Base-by-base conservation (phyloP, 2,329 filamentous ascomycete species). In the Xylaria sp. region DNA sequence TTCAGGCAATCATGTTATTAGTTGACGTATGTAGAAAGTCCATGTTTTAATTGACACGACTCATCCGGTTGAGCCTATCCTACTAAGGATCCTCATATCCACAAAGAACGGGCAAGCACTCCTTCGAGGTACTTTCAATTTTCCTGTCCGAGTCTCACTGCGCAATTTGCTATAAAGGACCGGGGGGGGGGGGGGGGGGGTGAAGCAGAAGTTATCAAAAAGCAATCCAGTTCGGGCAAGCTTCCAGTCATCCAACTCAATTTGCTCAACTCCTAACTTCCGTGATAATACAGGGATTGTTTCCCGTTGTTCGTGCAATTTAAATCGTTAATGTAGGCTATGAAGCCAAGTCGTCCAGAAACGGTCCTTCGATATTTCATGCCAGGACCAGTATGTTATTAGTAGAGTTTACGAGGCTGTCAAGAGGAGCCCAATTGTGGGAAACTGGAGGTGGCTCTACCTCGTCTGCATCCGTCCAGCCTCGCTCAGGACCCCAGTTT, bases 401-500 rank as follows among this genome's bases (percentile, higher is more conserved):
- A 40, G 57, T 65, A 33, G 65, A 50, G 40, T 60, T 61, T 15
- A 68, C n/a, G 12, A 63, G 42, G 56, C 68, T 61, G 33, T 61
- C 53, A 25, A 69, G 53, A 51, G 65, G 67, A 2, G 66, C 68
- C 35, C 69, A 71, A 42, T 67, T 58, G 60, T 71, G 67, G 60
- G 75, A 64, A 69, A 77, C 56, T 17, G 69, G 66, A 6, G 67
- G 50, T 21, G 73, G 69, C 17, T 73, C 73, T 6, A 81, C 80
- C 15, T 83, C 79, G 0, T 78, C 77, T 6, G 80, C 80, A 53
- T 87, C 82, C 0, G 81, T 84, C 90, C 89, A 92, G 2, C 87
- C 87, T 61, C 88, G 80, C 69, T 87, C 81, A 0, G 87, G 84
- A 0, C 90, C 90, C 89, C 89, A 94, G 17, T 78, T 78, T n/a